Evolutionary conservation across 768 basidiomycete species (phyloP).

Genomic region (Rhodocollybia butyracea): DNA sequence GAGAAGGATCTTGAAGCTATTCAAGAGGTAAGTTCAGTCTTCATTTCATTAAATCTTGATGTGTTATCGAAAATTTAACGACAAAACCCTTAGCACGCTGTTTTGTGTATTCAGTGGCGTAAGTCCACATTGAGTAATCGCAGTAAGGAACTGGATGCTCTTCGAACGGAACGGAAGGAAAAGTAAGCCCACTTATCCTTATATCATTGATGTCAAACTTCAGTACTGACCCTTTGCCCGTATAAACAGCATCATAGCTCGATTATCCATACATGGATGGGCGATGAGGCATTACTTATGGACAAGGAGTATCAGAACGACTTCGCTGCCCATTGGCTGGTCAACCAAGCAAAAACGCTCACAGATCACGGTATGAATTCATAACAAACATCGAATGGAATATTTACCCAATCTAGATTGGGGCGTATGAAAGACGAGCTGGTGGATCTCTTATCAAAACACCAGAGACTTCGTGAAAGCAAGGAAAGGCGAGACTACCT

Average conservation of each 20-base stretch:
- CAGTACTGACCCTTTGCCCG: neutral
- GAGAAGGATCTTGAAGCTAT: neutral
- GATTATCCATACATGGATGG: neutral
- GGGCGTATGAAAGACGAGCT: neutral
- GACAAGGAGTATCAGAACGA: neutral
- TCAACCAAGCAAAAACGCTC: neutral
- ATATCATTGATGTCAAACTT: too few relatives aligned
- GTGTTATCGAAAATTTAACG: too few relatives aligned
- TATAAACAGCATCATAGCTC: neutral
- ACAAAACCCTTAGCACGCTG: neutral
- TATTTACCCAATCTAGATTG: neutral
- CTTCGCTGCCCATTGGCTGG: neutral
- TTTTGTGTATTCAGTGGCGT: neutral
- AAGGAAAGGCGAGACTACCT: neutral
- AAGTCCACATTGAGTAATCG: too few relatives aligned
- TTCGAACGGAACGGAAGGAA: neutral
- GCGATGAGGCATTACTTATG: neutral
- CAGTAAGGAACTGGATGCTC: neutral
- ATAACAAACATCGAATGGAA: too few relatives aligned
- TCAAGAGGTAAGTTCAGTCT: neutral
- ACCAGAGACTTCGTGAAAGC: neutral
- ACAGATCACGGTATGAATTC: neutral
- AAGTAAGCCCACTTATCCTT: neutral
- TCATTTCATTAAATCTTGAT: neutral
- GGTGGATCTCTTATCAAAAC: neutral